Base-by-base conservation (phyloP, 2,329 filamentous ascomycete genomes). In the Colletotrichum tropicale region DNA sequence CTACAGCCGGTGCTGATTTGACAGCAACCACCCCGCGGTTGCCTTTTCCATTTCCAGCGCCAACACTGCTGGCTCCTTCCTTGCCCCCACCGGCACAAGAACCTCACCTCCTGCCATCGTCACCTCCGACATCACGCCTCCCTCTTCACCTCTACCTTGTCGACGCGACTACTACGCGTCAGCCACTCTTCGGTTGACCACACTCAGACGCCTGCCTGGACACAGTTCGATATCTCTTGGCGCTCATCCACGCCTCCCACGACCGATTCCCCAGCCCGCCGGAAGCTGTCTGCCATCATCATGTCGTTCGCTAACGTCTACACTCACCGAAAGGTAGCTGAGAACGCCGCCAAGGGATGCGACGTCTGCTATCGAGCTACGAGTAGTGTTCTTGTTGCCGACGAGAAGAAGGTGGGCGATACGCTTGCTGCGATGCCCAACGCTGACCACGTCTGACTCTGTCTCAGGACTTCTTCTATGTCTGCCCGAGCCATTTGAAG, bases 351-450 rank as follows among this genome's bases (percentile, higher is more conserved):
- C 15, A 98, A 95, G 85, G 89, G 95, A 66, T 99, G 97, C 85
- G 94, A 95, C 84, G 92, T 98, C 77, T 98, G 97, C 89, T 98
- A 94, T 88, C 98, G 97, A 85, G 94, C 94, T 10, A 95, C 93
- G 75, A 92, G 93, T 8, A 98, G 94, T 78, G 96, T 98, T 21
- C 88, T 99, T 70, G 95, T 98, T 79, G 98, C 96, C 10, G 91
- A 94, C 1, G 96, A 98, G 81, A 96, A 95, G 81, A 97, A 96
- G 92, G 96, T 97, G 81, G 78, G 80, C 9, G 32, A 3, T 2
- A 75, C 30, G 38, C 66, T 24, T 43, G 10, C 9, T 26, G 24
- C 3, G 15, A 13, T 21, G 28, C n/a, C 16, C 6, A 28, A 21
- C 18, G 52, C 7, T 15, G 5, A 48, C 16, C 10, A 16, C 15